Base-by-base conservation (phyloP, 2,329 filamentous ascomycete species). In the Calonectria honghensis region DNA sequence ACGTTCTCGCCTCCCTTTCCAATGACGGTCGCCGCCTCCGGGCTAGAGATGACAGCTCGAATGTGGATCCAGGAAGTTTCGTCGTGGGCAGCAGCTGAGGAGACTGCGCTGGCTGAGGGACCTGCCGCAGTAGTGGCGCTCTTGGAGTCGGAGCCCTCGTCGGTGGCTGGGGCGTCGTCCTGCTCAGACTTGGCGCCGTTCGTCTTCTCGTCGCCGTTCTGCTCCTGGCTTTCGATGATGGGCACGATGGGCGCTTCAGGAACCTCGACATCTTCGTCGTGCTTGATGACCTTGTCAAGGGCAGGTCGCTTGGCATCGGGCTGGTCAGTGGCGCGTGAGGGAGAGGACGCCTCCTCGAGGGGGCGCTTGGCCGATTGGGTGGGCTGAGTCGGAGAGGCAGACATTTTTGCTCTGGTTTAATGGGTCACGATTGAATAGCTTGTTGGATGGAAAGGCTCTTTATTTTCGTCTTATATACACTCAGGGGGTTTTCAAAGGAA, bases 1-100 rank as follows among this genome's bases (percentile, higher is more conserved):
- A 99, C 97, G 83, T 99, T 99, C 89, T 99, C 97, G 84, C 97
- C 97, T 77, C 96, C 96, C 88, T 99, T 99, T 83, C 97, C 97
- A 86, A 99, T 99, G 79, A 98, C 95, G 64, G 97, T 99, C 50
- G 97, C 97, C 79, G 97, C 97, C 86, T 99, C 97, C 59, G 96
- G 95, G 86, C 96, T 99, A 68, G 96, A 98, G 81, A 99, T 99
- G 81, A 98, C 96, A 71, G 97, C 95, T 80, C 97, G 94, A 81
- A 99, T 95, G 85, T 99, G 97, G 79, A 99, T 96, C 96, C 97
- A 99, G 61, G 93, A 93, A 63, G 94, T 96, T 88, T 99, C 97
- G 83, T 99, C 97, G 81, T 97, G 93, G 61, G 92, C 86, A 63
- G 88, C 87, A 83, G 88, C 90, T 76, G 89, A 85, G 84, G 88